Percentiles rank a stretch among this genome's conserved stretches.
phyloP scores from a whole-genome alignment of 2,329 filamentous ascomycete genomes.

The Pleochaeta shiraiana region DNA sequence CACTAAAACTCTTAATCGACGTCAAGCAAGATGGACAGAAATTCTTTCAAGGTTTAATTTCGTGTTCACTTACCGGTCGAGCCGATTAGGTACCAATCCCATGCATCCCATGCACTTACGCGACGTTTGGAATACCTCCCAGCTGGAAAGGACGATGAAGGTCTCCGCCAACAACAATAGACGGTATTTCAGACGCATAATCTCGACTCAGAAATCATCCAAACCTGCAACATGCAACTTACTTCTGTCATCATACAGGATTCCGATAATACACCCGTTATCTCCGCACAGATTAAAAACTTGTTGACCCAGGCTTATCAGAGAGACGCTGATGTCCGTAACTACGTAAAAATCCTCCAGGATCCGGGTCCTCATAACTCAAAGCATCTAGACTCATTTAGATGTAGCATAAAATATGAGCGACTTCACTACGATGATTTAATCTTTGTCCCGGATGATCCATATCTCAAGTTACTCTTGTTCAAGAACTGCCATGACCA shows the following conservation, averaged over 20 bases:
- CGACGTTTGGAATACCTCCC: no score
- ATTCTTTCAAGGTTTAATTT: not conserved
- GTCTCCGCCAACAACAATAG: no score
- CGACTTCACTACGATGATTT: not conserved
- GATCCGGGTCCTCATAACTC: not conserved
- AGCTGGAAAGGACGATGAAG: no score
- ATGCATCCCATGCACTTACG: no score
- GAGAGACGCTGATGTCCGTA: not conserved
- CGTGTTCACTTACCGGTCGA: not conserved
- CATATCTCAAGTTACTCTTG: not conserved
- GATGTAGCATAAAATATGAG: not conserved
- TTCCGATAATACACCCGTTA: no score
- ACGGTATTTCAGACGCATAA: no score
- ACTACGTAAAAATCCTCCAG: not conserved
- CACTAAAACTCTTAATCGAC: no score
- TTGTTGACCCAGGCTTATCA: not conserved
- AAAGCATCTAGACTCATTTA: not conserved
- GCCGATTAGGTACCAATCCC: not conserved
- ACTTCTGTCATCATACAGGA: no score
- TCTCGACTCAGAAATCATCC: no score
- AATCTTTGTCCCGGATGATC: slow-evolving; percentile 1
- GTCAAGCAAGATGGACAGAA: not conserved
- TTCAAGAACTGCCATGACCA: not conserved
- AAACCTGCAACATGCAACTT: no score
- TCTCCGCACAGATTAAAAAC: not conserved